Evolutionary conservation across 2,329 filamentous ascomycete genomes (phyloP).

Genomic region (Sphaerulina populicola): DNA sequence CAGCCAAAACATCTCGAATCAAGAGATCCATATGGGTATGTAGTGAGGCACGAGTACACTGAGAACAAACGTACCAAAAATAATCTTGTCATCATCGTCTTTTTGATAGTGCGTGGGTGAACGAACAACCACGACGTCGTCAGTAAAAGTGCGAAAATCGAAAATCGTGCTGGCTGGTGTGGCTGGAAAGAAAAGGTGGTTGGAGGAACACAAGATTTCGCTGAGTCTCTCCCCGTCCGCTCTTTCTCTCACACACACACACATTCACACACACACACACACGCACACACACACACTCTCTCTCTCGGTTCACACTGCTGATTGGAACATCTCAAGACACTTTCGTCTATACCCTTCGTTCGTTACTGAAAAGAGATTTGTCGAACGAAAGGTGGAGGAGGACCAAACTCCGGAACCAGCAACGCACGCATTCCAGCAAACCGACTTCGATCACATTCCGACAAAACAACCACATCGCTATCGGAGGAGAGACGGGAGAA

Average conservation of each 20-base stretch:
- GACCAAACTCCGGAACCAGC: background rate
- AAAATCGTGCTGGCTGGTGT: constrained; percentile 1
- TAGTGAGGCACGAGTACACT: background rate
- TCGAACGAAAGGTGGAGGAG: background rate
- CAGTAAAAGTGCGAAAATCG: background rate
- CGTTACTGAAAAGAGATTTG: background rate
- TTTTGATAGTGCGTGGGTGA: no score
- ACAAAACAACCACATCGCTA: background rate
- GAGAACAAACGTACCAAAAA: background rate
- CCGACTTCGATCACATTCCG: constrained; percentile 4
- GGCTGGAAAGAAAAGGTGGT: constrained; percentile 3
- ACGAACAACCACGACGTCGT: no score
- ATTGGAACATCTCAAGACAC: background rate
- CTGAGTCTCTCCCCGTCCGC: background rate
- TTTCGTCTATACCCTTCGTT: background rate
- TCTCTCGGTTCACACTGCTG: background rate
- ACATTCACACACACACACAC: no score
- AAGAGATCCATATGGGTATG: background rate
- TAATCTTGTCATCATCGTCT: background rate
- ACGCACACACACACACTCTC: no score
- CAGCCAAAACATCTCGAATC: background rate
- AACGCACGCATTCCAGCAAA: background rate
- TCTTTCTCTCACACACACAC: background rate
- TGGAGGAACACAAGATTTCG: constrained; percentile 1
- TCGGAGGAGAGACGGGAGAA: no score